Percentiles rank a stretch among this genome's conserved stretches.
These are phyloP conservation scores for Uronychia binucleata DNA, from an alignment of 73 alveolate genomes.

Conservation along the genomic window DNA sequence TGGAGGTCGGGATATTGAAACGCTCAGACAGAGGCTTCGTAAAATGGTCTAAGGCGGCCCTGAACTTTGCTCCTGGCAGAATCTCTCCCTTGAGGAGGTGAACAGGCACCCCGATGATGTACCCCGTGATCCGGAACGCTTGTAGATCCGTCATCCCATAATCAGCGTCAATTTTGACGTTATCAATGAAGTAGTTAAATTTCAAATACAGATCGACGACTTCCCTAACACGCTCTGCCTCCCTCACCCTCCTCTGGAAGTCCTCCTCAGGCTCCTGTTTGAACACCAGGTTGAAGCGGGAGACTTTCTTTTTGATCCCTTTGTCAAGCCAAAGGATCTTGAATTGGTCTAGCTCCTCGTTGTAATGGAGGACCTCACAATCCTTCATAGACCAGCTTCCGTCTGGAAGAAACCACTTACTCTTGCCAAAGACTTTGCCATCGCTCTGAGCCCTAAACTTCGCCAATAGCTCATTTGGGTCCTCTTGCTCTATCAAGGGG, in stretches of 20 bases:
- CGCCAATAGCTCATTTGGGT: constrained; percentile 17
- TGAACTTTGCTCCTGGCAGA: too few relatives aligned
- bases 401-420: constrained; percentile 60
- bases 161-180: constrained; percentile 13
- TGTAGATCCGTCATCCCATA: constrained; percentile 27
- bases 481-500: constrained; percentile 32
- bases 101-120: too few relatives aligned
- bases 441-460: constrained; percentile 17
- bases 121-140: constrained; percentile 30
- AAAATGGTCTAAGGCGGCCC: too few relatives aligned
- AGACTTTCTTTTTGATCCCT: constrained; percentile 37
- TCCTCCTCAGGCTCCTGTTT: constrained; percentile 27
- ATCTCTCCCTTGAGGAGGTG: too few relatives aligned
- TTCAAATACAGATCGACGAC: constrained; percentile 51
- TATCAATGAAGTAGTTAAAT: constrained; percentile 38
- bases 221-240: constrained; percentile 50
- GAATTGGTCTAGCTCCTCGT: constrained; percentile 35
- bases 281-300: constrained; percentile 48
- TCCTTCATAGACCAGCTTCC: constrained; percentile 38
- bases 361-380: constrained; percentile 38
- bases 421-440: constrained; percentile 35
- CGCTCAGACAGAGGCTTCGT: too few relatives aligned
- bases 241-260: constrained; percentile 28
- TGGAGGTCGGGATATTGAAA: too few relatives aligned
- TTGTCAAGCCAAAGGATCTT: constrained; percentile 45